phyloP scores from a whole-genome alignment of 768 basidiomycete genomes.

The Tylopilus plumbeoviolaceoides region DNA sequence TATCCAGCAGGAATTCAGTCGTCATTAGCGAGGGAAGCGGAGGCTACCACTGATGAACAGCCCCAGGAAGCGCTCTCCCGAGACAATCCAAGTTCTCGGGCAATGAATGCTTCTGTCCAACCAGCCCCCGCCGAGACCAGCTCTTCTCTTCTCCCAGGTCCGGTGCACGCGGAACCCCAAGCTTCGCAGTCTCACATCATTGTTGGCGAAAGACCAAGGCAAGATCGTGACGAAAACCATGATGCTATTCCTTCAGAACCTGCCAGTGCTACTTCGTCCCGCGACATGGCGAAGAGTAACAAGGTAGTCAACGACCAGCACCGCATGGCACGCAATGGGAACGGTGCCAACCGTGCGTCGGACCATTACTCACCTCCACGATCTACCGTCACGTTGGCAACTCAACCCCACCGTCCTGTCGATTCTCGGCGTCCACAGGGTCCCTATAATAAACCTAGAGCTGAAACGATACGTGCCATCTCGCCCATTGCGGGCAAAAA shows the following conservation, averaged over 20 bases:
- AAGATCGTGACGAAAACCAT: neutral
- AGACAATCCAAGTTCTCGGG: slow-evolving; percentile 4
- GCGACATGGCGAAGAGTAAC: slow-evolving; percentile 8
- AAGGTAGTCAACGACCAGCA: slow-evolving; percentile 2
- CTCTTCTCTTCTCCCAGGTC: slow-evolving; percentile 9
- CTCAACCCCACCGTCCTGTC: neutral
- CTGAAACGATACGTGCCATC: slow-evolving; percentile 15
- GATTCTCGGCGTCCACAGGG: slow-evolving; percentile 8
- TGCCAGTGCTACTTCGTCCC: neutral
- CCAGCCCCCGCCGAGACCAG: slow-evolving; percentile 3
- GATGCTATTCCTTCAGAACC: slow-evolving; percentile 9
- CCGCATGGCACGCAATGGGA: slow-evolving; percentile 3
- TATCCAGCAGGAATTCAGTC: too few species aligned
- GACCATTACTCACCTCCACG: slow-evolving; percentile 15
- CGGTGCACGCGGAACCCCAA: slow-evolving; percentile 10
- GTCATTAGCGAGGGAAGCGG: neutral
- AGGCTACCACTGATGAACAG: neutral
- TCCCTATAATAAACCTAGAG: slow-evolving; percentile 9
- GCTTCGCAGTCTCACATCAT: neutral
- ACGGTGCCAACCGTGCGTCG: neutral
- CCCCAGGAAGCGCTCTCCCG: neutral
- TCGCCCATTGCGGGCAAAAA: slow-evolving; percentile 19
- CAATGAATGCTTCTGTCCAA: slow-evolving; percentile 8
- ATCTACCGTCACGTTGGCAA: slow-evolving; percentile 2
- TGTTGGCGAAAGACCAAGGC: neutral